Evolutionary conservation across 805 yeast genomes (phyloP), one percentile per base, ranked within the genome.

Genomic region (Monosporozyma siamensis): DNA sequence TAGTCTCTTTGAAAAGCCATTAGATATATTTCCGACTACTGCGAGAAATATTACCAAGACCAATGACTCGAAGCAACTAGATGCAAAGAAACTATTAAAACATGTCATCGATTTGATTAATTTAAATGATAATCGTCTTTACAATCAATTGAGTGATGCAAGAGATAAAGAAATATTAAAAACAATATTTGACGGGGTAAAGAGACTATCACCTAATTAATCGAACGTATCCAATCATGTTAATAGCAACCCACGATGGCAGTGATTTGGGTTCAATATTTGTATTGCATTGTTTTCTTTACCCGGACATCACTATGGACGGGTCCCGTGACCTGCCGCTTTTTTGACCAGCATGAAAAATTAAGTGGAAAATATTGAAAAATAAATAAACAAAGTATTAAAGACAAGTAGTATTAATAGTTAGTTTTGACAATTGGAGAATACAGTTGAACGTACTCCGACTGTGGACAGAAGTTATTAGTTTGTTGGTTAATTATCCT

Each of bases 381-480:
- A 32, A 29, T 6, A 29, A 29, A 29, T 6, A 29, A 29, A 29
- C 32, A 29, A 29, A 29, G 14, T 15, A 15, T 6, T 27, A 27
- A 12, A 9, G 17, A 29, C 20, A 15, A 15, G 9, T 29, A 17
- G 31, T 29, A 20, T 29, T 29, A 29, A 2, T 29, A 14, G 6
- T 6, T 7, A 9, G 7, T 15, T 6, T 32, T 32, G 5, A 15
- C 23, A 17, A 18, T 32, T 32, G 35, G 11, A 32, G 18, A 20
- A 32, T 22, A 7, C n/a, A 12, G 35, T 32, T n/a, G n/a, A n/a
- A 12, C 35, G 11, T 32, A 32, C 6, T 17, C 18, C 35, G 35
- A 32, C 23, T 32, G 35, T 32, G 23, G 35, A 32, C 12, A 32
- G 12, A 18, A 32, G 35, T 32, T 32, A 32, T 32, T 32, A 18